These are phyloP conservation scores for Moringa oleifera DNA, from an alignment of 345 rosid genomes.

Conservation along the genomic window DNA sequence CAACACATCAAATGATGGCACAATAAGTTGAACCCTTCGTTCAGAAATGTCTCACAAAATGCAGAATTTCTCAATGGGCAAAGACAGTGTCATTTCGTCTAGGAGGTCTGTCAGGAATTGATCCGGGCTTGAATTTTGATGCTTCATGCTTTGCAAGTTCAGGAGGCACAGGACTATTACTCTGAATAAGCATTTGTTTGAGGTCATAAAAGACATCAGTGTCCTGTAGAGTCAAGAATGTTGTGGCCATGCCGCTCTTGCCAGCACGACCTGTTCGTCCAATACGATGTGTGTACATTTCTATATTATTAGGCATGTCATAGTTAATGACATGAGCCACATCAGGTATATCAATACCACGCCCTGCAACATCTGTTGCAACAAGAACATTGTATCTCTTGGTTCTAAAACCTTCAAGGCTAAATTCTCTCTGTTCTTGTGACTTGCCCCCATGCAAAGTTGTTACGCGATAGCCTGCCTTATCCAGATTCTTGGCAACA, in stretches of 20 bases:
- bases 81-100: conserved; percentile 87
- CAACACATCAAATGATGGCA: neutral
- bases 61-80: conserved; percentile 39
- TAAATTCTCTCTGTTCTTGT: conserved; percentile 93
- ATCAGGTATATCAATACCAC: conserved; percentile 93
- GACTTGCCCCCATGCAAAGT: conserved; percentile 95
- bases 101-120: conserved; percentile 88
- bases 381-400: conserved; percentile 88
- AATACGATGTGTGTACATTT: conserved; percentile 90
- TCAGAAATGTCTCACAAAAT: neutral
- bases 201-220: conserved; percentile 89
- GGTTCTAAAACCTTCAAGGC: conserved; percentile 82
- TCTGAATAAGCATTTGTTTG: conserved; percentile 96
- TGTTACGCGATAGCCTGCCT: conserved; percentile 78
- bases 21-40: too few species aligned
- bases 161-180: conserved; percentile 85
- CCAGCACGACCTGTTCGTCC: conserved; percentile 98
- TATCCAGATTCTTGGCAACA: conserved; percentile 84
- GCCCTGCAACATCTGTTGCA: conserved; percentile 94
- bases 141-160: conserved; percentile 95
- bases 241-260: conserved; percentile 88
- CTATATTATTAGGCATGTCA: conserved; percentile 86
- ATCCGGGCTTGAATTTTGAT: conserved; percentile 89
- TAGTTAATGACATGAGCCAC: conserved; percentile 94
- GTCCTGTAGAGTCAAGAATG: conserved; percentile 80